Conservation (phyloP, 805 yeast genomes). For the Candida germanica region DNA sequence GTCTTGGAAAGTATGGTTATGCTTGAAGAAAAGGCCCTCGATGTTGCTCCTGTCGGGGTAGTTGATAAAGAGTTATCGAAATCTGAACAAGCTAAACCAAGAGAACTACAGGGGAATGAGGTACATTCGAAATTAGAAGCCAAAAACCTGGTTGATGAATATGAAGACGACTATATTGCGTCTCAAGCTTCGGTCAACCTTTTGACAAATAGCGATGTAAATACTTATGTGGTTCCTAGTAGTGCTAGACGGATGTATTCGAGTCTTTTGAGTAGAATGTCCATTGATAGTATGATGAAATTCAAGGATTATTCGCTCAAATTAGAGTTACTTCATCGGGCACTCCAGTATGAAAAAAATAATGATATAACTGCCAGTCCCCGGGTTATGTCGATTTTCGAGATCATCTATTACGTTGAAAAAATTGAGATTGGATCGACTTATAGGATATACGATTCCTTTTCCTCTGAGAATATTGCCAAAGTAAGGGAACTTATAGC, state of each 20-base stretch:
- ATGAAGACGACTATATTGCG: slow-evolving; percentile 26
- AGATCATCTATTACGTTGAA: slow-evolving; percentile 22
- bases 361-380: slow-evolving; percentile 30
- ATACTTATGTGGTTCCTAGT: slow-evolving; percentile 35
- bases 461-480: not conserved
- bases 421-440: slow-evolving; percentile 1
- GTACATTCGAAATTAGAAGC: not conserved
- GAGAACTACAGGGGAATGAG: slow-evolving; percentile 10
- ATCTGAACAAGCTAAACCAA: slow-evolving; percentile 19
- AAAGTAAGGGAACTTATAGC: not conserved
- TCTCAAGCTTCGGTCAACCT: slow-evolving; percentile 35
- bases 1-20: slow-evolving; percentile 22
- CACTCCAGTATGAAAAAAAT: slow-evolving; percentile 38
- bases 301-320: slow-evolving; percentile 39
- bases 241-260: slow-evolving; percentile 34
- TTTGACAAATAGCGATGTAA: slow-evolving; percentile 30
- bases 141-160: not conserved
- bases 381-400: slow-evolving; percentile 33
- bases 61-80: slow-evolving; percentile 29
- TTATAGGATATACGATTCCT: not conserved
- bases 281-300: slow-evolving; percentile 38
- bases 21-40: slow-evolving; percentile 28
- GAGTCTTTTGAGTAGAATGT: slow-evolving; percentile 33
- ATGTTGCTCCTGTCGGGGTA: slow-evolving; percentile 38
- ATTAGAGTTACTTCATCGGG: slow-evolving; percentile 45